A percentile compares a stretch with the other conserved stretches of the same genome.
phyloP scores from a whole-genome alignment of 352 stramenopile species.

The Phytophthora hybrid region DNA sequence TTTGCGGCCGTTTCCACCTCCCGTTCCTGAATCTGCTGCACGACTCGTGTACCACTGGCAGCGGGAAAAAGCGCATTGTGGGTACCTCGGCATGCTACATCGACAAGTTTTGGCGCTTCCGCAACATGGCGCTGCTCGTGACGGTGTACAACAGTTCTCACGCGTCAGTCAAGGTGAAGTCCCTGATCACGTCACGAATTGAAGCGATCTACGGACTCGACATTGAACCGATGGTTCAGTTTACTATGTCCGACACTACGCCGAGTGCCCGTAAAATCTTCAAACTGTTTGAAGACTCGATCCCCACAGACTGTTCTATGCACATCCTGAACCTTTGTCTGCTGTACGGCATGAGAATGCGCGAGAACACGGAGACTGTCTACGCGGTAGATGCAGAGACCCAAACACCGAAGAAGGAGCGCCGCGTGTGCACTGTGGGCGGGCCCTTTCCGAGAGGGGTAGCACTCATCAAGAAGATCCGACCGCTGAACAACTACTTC shows the following conservation, averaged over 20 bases:
- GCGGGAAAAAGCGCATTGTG: background rate
- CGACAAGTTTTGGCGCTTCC: background rate
- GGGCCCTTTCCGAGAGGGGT: too few species aligned
- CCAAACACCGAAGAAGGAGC: too few species aligned
- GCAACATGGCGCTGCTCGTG: too few species aligned
- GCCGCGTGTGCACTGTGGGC: too few species aligned
- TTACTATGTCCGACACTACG: slow-evolving; percentile 13
- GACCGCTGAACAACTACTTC: too few species aligned
- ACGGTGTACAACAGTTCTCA: too few species aligned
- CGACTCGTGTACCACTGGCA: background rate
- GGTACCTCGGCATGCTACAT: background rate
- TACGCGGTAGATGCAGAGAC: too few species aligned
- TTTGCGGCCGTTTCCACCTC: background rate
- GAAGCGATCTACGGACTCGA: too few species aligned
- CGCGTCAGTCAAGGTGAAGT: too few species aligned
- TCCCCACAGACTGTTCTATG: slow-evolving; percentile 7
- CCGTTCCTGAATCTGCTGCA: slow-evolving; percentile 17
- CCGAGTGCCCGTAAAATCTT: slow-evolving; percentile 6
- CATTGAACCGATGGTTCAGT: background rate
- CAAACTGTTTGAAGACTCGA: slow-evolving; percentile 4
- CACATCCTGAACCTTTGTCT: slow-evolving; percentile 20
- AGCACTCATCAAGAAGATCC: too few species aligned
- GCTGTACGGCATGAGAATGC: slow-evolving; percentile 1
- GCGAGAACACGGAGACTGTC: background rate
- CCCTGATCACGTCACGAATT: too few species aligned